A percentile compares a stretch with the other conserved stretches of the same genome.
Conservation (phyloP, 2,329 filamentous ascomycete species). For the Didymella pomorum region DNA sequence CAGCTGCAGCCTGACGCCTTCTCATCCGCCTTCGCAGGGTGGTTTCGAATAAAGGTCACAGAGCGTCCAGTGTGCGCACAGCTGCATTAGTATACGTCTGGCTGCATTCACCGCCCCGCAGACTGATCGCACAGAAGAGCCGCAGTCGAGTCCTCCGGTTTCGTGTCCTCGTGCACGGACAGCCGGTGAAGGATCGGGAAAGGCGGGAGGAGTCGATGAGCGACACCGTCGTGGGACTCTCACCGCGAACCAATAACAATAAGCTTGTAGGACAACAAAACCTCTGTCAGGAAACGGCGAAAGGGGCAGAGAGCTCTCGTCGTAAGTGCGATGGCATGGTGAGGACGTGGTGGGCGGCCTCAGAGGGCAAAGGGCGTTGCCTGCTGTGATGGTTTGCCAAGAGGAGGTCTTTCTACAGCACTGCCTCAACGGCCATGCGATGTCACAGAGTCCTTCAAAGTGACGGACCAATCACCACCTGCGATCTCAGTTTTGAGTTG, state of each 20-base stretch:
- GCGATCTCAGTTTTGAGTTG: neutral
- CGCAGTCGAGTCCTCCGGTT: constrained; percentile 13
- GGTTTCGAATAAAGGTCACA: constrained; percentile 26
- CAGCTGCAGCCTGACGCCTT: constrained; percentile 46
- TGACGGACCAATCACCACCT: constrained; percentile 15
- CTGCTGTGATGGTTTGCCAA: constrained; percentile 18
- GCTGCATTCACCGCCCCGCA: constrained; percentile 40
- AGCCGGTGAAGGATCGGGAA: constrained; percentile 35
- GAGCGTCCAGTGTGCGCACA: constrained; percentile 34
- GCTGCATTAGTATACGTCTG: constrained; percentile 47
- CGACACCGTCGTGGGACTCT: constrained; percentile 8
- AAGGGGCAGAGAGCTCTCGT: neutral
- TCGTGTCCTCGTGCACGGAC: constrained; percentile 14
- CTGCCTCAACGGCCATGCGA: constrained; percentile 9
- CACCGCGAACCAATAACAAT: constrained; percentile 8
- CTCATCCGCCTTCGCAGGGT: constrained; percentile 27
- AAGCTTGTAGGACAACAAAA: neutral
- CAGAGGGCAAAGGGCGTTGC: constrained; percentile 20
- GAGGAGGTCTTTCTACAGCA: constrained; percentile 15
- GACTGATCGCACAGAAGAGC: constrained; percentile 14
- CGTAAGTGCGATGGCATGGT: constrained; percentile 11
- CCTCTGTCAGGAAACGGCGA: constrained; percentile 7
- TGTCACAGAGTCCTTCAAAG: constrained; percentile 16
- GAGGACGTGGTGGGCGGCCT: constrained; percentile 20
- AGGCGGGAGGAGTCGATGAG: constrained; percentile 24